Percentiles rank a stretch among this genome's conserved stretches.
These are phyloP conservation scores for Nicotiana undulata DNA, from an alignment of 257 asterid genomes.

Conservation along the genomic window DNA sequence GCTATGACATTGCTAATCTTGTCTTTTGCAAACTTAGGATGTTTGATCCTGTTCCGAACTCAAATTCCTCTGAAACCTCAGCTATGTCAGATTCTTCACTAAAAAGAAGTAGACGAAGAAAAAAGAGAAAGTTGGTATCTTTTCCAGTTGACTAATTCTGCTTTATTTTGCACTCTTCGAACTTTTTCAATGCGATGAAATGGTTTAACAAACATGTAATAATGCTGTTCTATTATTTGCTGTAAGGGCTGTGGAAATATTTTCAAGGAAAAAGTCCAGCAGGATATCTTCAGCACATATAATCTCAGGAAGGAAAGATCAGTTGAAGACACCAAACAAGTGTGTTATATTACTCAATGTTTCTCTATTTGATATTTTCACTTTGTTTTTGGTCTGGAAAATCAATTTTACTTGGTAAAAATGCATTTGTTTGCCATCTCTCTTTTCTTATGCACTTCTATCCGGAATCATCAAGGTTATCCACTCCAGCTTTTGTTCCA, in stretches of 20 bases:
- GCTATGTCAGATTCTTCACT: conserved; percentile 32
- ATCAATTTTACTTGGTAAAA: background rate
- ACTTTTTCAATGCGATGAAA: background rate
- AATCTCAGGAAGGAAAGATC: conserved; percentile 21
- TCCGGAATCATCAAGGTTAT: conserved; percentile 30
- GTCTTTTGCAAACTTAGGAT: conserved; percentile 34
- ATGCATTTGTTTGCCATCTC: background rate
- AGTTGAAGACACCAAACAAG: background rate
- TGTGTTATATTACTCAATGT: background rate
- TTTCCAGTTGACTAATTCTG: conserved; percentile 12
- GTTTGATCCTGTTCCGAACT: conserved; percentile 39
- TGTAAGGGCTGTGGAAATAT: conserved; percentile 55
- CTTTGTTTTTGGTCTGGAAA: background rate
- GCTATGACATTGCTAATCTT: background rate
- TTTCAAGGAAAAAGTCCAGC: conserved; percentile 23
- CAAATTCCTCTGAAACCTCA: conserved; percentile 32
- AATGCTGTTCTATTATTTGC: conserved; percentile 5
- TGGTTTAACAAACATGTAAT: background rate
- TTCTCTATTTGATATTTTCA: background rate
- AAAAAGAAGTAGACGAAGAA: conserved; percentile 55
- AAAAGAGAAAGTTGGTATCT: conserved; percentile 65
- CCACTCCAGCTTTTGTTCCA: conserved; percentile 24
- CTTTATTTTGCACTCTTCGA: background rate
- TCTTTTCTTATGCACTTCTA: conserved; percentile 14
- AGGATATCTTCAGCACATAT: conserved; percentile 15